Conservation (phyloP, 108 stramenopile genomes). For the Nitzschia sp. region DNA sequence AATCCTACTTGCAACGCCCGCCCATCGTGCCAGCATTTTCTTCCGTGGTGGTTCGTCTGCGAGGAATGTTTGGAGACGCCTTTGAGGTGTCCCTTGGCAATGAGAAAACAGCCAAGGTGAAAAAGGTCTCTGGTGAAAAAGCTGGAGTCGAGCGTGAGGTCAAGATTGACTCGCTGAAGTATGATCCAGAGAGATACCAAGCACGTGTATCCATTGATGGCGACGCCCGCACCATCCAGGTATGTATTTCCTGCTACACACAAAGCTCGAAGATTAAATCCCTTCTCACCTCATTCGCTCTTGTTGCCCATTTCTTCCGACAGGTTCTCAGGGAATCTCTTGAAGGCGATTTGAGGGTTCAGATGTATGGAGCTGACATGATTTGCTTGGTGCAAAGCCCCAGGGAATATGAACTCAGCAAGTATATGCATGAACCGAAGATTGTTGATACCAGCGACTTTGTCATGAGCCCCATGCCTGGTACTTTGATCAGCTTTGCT, state of each 20-base stretch:
- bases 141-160: conserved; percentile 12
- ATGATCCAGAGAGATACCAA: conserved; percentile 42
- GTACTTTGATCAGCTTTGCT: conserved; percentile 76
- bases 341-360: conserved; percentile 33
- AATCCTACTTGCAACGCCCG: conserved; percentile 30
- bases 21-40: conserved; percentile 29
- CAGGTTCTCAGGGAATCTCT: conserved; percentile 50
- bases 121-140: conserved; percentile 12
- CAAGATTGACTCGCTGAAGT: conserved; percentile 30
- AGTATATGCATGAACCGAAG: conserved; percentile 76
- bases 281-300: too few species aligned
- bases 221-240: conserved; percentile 52
- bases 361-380: conserved; percentile 69
- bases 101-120: conserved; percentile 9
- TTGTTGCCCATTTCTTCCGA: conserved; percentile 10
- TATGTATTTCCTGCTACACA: conserved; percentile 17
- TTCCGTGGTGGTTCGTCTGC: conserved; percentile 60
- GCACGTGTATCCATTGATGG: conserved; percentile 55
- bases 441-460: conserved; percentile 69
- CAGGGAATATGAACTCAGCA: conserved; percentile 75
- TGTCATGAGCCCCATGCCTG: conserved; percentile 95
- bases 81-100: conserved; percentile 46
- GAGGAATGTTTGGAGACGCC: conserved; percentile 65
- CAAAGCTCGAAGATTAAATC: too few species aligned
- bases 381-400: conserved; percentile 70